These are phyloP conservation scores for Wickerhamomyces sp. DNA, from an alignment of 1,139 yeast species.

Conservation along the genomic window DNA sequence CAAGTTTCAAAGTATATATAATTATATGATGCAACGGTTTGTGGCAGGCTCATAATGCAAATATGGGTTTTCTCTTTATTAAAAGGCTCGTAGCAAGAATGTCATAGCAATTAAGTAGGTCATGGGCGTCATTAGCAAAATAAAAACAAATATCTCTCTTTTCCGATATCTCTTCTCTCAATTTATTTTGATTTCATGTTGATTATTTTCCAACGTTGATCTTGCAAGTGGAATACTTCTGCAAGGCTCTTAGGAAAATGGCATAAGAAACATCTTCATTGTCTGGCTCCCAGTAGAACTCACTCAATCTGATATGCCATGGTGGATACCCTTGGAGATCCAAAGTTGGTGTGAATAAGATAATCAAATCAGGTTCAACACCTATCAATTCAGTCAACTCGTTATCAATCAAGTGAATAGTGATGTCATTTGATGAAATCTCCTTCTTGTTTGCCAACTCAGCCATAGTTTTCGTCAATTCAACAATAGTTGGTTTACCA, in stretches of 20 bases:
- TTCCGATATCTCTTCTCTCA: too few species aligned
- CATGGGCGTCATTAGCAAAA: too few species aligned
- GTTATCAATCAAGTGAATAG: slow-evolving; percentile 67
- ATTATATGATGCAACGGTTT: too few species aligned
- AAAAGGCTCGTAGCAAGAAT: too few species aligned
- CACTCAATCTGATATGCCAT: slow-evolving; percentile 91
- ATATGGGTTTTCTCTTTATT: too few species aligned
- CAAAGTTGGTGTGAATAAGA: slow-evolving; percentile 78
- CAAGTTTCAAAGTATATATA: too few species aligned
- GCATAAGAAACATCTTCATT: slow-evolving; percentile 76
- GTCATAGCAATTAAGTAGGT: too few species aligned
- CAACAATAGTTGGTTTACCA: slow-evolving; percentile 88
- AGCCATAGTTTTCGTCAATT: slow-evolving; percentile 81
- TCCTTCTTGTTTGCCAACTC: slow-evolving; percentile 63
- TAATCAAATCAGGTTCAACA: slow-evolving; percentile 82
- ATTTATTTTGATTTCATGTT: too few species aligned
- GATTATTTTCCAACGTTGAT: slow-evolving; percentile 77
- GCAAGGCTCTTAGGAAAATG: slow-evolving; percentile 79
- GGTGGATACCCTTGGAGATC: slow-evolving; percentile 96
- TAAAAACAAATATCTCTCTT: too few species aligned
- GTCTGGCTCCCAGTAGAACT: slow-evolving; percentile 87
- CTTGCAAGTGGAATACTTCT: slow-evolving; percentile 73
- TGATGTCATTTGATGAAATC: slow-evolving; percentile 61
- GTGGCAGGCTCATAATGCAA: too few species aligned
- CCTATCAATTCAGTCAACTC: slow-evolving; percentile 77